Percentiles rank a stretch among this genome's conserved stretches.
phyloP scores from a whole-genome alignment of 352 stramenopile species.

The Pelagophyceae sp. region DNA sequence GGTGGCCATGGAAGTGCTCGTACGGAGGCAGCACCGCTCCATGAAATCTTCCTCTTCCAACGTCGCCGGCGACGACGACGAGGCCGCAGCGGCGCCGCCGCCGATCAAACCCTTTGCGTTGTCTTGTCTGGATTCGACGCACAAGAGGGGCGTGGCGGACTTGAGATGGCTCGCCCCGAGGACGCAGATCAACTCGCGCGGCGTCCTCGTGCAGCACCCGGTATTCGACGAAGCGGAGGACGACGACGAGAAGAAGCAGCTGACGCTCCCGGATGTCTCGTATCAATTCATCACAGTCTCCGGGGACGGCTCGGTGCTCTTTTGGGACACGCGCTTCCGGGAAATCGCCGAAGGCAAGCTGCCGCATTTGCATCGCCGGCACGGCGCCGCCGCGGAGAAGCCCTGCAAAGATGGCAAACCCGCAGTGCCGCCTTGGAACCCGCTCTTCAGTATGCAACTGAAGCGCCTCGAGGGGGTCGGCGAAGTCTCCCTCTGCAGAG shows the following conservation, averaged over 20 bases:
- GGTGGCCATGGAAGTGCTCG: conserved; percentile 57
- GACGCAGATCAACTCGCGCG: conserved; percentile 73
- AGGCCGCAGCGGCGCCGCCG: not conserved
- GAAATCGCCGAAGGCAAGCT: conserved; percentile 37
- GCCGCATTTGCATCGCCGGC: not conserved
- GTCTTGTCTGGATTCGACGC: conserved; percentile 71
- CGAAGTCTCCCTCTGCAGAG: conserved; percentile 26
- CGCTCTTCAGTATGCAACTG: conserved; percentile 37
- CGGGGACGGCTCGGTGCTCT: conserved; percentile 72
- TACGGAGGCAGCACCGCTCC: conserved; percentile 43
- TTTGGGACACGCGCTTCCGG: conserved; percentile 82
- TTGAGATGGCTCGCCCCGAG: conserved; percentile 68
- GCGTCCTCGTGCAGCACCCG: conserved; percentile 56
- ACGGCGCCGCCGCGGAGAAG: not conserved
- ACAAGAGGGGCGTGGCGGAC: conserved; percentile 69
- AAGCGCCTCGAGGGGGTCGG: conserved; percentile 33
- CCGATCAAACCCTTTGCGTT: conserved; percentile 33
- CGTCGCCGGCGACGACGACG: not conserved
- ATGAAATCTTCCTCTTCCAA: no score
- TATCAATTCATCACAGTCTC: conserved; percentile 84
- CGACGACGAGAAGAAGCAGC: conserved; percentile 27
- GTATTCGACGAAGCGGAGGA: conserved; percentile 41
- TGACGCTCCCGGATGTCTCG: no score
- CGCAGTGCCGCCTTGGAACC: conserved; percentile 31
- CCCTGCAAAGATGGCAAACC: conserved; percentile 25